Evolutionary conservation across 768 basidiomycete genomes (phyloP), one percentile per base, ranked within the genome.

Genomic region (Sistotremastrum niveocremeum): DNA sequence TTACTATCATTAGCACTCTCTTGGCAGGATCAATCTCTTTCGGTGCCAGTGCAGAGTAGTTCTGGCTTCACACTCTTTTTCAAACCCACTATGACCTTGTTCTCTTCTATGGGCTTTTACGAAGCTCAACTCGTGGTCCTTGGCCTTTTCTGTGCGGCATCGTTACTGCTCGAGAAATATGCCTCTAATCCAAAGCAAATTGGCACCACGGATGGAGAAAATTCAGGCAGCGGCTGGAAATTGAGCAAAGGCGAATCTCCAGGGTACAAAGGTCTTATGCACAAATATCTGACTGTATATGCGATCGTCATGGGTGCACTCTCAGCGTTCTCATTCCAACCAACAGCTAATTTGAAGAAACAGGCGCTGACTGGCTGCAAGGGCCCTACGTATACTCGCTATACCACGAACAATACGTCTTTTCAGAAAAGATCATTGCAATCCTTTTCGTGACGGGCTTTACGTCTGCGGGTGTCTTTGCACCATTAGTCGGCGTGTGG

Each of bases 401-500:
- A 0, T 86, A 84, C 57, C 66, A 68, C 40, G 79, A 82, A 38
- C 79, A 84, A 54, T 81, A 83, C 50, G 60, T 55, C 7, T 76
- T 78, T 55, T 64, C 79, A 0, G 81, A 82, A 57, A 62, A 76
- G 34, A 58, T 73, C 28, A 79, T 86, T 4, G 81, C 83, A 2
- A 54, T 80, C 34, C 66, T 86, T 42, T 86, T 85, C 54, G 80
- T 86, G n/a, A 79, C 78, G 0, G 84, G 84, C 2, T 86, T 84
- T 57, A 52, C 80, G 37, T 77, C 79, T 9, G 84, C 79, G 3
- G 84, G 78, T 3, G 42, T 84, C 4, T 68, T 75, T 3, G 81
- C 81, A 2, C 84, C 84, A 3, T 55, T 83, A 3, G 73, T 85
- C 0, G 84, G 84, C 6, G 76, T 74, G 7, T 84, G 80, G 83